Percentiles rank a stretch among this genome's conserved stretches.
These are phyloP conservation scores for Hyphochytrium catenoides DNA, from an alignment of 352 stramenopile species.

Conservation along the genomic window DNA sequence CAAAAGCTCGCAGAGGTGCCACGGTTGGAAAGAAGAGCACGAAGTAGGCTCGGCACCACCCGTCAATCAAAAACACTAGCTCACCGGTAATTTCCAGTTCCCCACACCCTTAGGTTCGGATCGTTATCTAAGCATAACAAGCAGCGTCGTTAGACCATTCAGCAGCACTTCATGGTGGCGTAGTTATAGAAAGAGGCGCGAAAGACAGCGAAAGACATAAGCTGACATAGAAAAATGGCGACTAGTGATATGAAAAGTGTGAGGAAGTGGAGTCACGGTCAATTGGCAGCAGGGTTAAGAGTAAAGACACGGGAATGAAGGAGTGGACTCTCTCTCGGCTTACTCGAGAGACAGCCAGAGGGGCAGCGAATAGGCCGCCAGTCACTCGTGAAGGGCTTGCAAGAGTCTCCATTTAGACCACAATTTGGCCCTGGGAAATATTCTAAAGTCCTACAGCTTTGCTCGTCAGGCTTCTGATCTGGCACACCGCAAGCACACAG, in stretches of 20 bases:
- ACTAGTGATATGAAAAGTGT: neutral
- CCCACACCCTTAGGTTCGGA: no score
- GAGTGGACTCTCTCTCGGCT: no score
- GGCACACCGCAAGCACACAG: no score
- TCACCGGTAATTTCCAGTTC: slow-evolving; percentile 8
- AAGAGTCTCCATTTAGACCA: slow-evolving; percentile 30
- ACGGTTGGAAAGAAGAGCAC: no score
- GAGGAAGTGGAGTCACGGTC: neutral
- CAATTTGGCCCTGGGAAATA: slow-evolving; percentile 22
- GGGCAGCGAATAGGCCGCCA: slow-evolving; percentile 39
- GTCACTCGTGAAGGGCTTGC: slow-evolving; percentile 24
- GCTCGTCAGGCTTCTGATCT: slow-evolving; percentile 21
- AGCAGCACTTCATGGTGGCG: no score
- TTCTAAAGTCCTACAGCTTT: slow-evolving; percentile 34
- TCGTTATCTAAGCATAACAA: no score
- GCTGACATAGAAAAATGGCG: slow-evolving; percentile 20
- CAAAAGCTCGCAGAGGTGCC: no score
- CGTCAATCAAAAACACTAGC: neutral
- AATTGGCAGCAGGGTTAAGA: slow-evolving; percentile 2
- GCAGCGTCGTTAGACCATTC: no score
- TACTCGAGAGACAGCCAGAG: slow-evolving; percentile 30
- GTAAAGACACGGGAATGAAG: neutral
- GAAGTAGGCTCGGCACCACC: no score
- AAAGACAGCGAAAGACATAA: slow-evolving; percentile 27
- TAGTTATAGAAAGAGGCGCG: slow-evolving; percentile 29